Evolutionary conservation across 2,329 filamentous ascomycete species (phyloP).

Genomic region (Dactylonectria macrodidyma): DNA sequence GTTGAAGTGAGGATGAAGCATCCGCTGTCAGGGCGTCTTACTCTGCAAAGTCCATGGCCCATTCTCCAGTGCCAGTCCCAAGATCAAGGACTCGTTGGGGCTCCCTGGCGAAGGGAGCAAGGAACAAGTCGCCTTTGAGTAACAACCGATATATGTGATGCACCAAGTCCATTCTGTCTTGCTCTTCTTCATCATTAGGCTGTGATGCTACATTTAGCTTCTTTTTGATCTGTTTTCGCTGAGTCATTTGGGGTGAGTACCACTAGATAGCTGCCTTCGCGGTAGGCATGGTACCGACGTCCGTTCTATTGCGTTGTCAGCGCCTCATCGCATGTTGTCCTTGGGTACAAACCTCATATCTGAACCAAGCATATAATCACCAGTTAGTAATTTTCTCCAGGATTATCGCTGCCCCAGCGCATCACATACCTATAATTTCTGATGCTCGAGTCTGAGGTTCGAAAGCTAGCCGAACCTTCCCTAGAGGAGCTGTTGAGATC

Average conservation of each 20-base stretch:
- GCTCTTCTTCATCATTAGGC: slow-evolving; percentile 9
- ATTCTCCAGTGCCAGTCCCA: slow-evolving; percentile 2
- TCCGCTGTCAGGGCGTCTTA: background rate
- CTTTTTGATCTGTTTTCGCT: background rate
- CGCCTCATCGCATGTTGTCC: background rate
- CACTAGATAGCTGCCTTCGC: background rate
- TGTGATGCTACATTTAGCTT: background rate
- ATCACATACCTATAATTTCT: background rate
- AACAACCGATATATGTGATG: background rate
- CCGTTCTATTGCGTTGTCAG: background rate
- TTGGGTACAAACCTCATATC: background rate
- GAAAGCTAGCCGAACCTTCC: background rate
- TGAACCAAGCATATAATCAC: background rate
- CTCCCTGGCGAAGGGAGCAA: background rate
- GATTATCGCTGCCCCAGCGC: no score
- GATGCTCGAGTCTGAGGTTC: background rate
- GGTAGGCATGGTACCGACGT: background rate
- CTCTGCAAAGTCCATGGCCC: slow-evolving; percentile 7
- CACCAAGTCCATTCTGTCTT: slow-evolving; percentile 5
- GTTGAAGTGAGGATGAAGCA: background rate
- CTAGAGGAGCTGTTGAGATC: background rate
- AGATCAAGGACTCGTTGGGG: background rate
- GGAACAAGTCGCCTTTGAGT: background rate
- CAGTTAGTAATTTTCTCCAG: background rate
- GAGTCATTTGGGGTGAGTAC: background rate